Conservation (phyloP, 2,329 filamentous ascomycete species). For the Penicillium sp. region DNA sequence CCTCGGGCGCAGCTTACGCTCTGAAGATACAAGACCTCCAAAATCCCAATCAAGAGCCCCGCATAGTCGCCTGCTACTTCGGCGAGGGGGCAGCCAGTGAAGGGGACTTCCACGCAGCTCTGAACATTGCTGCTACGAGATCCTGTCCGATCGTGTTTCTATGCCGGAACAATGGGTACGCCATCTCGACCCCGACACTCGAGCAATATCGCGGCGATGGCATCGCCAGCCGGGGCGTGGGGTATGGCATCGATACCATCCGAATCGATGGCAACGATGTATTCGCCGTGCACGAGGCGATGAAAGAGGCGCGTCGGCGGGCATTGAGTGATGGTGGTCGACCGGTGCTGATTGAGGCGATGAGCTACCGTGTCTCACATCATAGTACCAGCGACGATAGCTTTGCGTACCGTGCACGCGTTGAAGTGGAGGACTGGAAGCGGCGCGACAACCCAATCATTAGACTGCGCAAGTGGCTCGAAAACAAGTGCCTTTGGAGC, state of each 20-base stretch:
- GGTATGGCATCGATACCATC: slow-evolving; percentile 92
- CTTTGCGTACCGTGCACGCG: slow-evolving; percentile 87
- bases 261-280: slow-evolving; percentile 94
- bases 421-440: slow-evolving; percentile 96
- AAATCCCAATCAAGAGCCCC: slow-evolving; percentile 64
- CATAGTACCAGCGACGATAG: slow-evolving; percentile 97
- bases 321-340: slow-evolving; percentile 77
- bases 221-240: slow-evolving; percentile 79
- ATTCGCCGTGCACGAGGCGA: slow-evolving; percentile 80
- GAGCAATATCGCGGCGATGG: slow-evolving; percentile 91
- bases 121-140: slow-evolving; percentile 86
- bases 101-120: slow-evolving; percentile 85
- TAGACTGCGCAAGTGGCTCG: slow-evolving; percentile 84
- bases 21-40: slow-evolving; percentile 75
- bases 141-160: slow-evolving; percentile 87
- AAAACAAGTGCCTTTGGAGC: slow-evolving; percentile 77
- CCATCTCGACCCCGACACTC: slow-evolving; percentile 64
- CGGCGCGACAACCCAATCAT: slow-evolving; percentile 84
- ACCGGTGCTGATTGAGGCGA: slow-evolving; percentile 86
- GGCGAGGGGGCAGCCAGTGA: slow-evolving; percentile 88
- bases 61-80: slow-evolving; percentile 80
- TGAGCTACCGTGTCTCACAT: slow-evolving; percentile 97
- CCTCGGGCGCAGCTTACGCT: slow-evolving; percentile 81
- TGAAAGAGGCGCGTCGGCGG: slow-evolving; percentile 70
- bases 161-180: slow-evolving; percentile 89